Percentiles rank a stretch among this genome's conserved stretches.
These are phyloP conservation scores for Coemansia sp. DNA, from an alignment of 192 early-diverging fungal genomes.

Conservation along the genomic window DNA sequence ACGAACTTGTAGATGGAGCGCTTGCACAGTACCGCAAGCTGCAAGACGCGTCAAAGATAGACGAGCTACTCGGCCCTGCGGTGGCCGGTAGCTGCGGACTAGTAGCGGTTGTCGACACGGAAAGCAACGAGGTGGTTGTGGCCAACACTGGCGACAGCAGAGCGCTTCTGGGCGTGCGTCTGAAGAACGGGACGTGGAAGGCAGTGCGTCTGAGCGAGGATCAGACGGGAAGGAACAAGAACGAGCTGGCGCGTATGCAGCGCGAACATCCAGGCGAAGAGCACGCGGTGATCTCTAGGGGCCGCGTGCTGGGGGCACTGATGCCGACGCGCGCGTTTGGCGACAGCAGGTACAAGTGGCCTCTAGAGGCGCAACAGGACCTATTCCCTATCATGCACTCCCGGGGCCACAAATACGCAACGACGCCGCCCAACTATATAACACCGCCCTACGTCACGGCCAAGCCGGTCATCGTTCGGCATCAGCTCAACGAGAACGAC, in stretches of 20 bases:
- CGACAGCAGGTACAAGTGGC: conserved; percentile 71
- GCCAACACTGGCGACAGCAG: conserved; percentile 47
- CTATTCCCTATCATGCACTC: conserved; percentile 32
- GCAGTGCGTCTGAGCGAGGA: conserved; percentile 63
- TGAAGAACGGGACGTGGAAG: conserved; percentile 52
- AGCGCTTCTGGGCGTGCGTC: conserved; percentile 43
- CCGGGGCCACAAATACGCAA: conserved; percentile 46
- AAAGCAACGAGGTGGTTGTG: conserved; percentile 34
- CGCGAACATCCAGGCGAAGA: conserved; percentile 73
- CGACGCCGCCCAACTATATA: conserved; percentile 53
- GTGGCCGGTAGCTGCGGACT: conserved; percentile 46
- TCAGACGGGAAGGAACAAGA: conserved; percentile 57
- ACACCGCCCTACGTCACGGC: conserved; percentile 80
- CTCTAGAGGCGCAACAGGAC: conserved; percentile 57
- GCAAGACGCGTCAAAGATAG: conserved; percentile 20
- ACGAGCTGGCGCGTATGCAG: conserved; percentile 58
- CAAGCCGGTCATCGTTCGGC: conserved; percentile 65
- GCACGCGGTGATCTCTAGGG: conserved; percentile 56
- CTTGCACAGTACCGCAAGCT: conserved; percentile 26
- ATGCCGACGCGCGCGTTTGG: conserved; percentile 66
- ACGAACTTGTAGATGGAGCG: conserved; percentile 19
- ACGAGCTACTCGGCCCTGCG: conserved; percentile 37
- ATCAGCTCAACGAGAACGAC: conserved; percentile 61
- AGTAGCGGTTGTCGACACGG: conserved; percentile 36
- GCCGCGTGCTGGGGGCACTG: conserved; percentile 63